phyloP scores from a whole-genome alignment of 1,284 basidiomycete genomes.

The Trichosporon faecale region DNA sequence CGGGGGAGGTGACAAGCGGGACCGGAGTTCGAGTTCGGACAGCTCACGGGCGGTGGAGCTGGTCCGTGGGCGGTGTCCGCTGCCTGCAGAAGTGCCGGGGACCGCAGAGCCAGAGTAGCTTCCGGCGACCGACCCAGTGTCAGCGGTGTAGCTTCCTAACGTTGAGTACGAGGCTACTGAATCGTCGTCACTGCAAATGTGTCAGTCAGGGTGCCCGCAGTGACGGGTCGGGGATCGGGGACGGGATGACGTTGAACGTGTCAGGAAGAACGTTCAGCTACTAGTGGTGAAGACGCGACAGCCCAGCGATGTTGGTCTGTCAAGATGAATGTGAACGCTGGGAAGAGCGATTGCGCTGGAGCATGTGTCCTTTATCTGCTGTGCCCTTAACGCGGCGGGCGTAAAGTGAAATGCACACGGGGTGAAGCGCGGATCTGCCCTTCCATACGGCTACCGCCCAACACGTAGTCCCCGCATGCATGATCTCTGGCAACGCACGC shows the following conservation, averaged over 20 bases:
- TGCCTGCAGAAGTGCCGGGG: neutral
- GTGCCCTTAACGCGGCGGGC: neutral
- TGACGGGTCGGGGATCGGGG: neutral
- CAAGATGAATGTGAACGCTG: neutral
- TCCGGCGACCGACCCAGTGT: slow-evolving; percentile 6
- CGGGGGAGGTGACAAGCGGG: neutral
- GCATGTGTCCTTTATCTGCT: neutral
- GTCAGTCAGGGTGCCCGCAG: neutral
- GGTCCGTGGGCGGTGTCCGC: slow-evolving; percentile 1
- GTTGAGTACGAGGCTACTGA: slow-evolving; percentile 22
- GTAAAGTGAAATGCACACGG: neutral
- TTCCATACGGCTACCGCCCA: neutral
- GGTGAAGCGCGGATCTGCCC: neutral
- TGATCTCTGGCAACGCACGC: neutral
- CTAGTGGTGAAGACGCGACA: neutral
- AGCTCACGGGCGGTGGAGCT: neutral
- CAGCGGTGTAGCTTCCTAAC: slow-evolving; percentile 20
- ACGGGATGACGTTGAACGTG: slow-evolving; percentile 4
- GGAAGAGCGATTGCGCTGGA: neutral
- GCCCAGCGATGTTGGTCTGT: neutral
- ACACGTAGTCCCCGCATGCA: slow-evolving; percentile 1
- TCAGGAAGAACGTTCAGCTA: neutral
- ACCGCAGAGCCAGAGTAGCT: slow-evolving; percentile 2
- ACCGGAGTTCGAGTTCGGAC: slow-evolving; percentile 3
- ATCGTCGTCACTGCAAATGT: slow-evolving; percentile 13